These are phyloP conservation scores for Agaricus sinodeliciosus DNA, from an alignment of 768 basidiomycete genomes.

Conservation along the genomic window DNA sequence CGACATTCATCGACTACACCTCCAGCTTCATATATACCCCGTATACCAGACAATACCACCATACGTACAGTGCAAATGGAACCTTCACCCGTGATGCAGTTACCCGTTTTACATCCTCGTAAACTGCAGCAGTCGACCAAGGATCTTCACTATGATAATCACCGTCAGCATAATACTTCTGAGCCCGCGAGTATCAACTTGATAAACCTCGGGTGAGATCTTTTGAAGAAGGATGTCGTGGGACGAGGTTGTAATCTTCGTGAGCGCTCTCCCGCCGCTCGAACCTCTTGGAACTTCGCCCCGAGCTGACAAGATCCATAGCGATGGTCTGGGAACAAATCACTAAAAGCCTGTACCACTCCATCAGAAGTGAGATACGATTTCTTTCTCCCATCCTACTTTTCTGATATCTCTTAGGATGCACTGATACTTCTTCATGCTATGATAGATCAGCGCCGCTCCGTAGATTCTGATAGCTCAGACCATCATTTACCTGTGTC, in stretches of 20 bases:
- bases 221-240: neutral
- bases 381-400: neutral
- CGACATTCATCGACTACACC: constrained; percentile 25
- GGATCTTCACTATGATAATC: neutral
- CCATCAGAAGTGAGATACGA: neutral
- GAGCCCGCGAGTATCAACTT: neutral
- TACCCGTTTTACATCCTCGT: constrained; percentile 26
- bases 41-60: constrained; percentile 23
- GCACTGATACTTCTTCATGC: neutral
- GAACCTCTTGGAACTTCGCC: neutral
- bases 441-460: too few relatives aligned
- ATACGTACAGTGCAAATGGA: constrained; percentile 47
- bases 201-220: neutral
- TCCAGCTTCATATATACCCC: constrained; percentile 29
- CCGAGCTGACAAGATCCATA: neutral
- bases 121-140: constrained; percentile 17
- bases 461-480: too few relatives aligned
- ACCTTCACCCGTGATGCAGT: constrained; percentile 46
- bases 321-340: neutral
- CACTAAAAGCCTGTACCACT: neutral
- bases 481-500: too few relatives aligned
- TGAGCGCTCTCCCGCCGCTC: neutral
- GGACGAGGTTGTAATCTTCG: neutral
- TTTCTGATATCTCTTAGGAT: neutral
- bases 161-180: neutral